These are phyloP conservation scores for Gamarada debralockiae DNA, from an alignment of 495 filamentous ascomycete genomes.

Conservation along the genomic window DNA sequence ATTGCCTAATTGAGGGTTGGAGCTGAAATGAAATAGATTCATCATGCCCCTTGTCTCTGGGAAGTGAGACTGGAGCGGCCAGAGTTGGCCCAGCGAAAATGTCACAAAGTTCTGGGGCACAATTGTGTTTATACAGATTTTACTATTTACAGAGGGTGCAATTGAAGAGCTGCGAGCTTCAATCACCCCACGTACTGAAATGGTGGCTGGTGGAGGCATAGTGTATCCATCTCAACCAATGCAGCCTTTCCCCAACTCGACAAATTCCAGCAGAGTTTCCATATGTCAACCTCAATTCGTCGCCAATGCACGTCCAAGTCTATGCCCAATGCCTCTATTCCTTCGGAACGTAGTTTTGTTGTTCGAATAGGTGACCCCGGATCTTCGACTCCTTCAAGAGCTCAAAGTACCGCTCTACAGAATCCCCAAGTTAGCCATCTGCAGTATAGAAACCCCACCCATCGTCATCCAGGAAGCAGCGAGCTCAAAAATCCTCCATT, in stretches of 20 bases:
- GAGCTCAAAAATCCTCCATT: slow-evolving; percentile 1
- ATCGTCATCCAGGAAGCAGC: background rate
- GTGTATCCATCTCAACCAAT: no score
- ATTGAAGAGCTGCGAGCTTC: background rate
- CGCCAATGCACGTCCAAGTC: no score
- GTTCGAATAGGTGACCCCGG: slow-evolving; percentile 84
- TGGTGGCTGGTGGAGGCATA: no score
- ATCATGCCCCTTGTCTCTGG: no score
- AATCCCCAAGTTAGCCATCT: background rate
- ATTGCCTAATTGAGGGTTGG: no score
- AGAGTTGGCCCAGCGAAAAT: no score
- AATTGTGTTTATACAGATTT: background rate
- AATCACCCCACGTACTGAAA: background rate
- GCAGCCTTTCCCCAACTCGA: background rate
- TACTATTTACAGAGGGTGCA: background rate
- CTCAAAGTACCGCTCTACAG: slow-evolving; percentile 86
- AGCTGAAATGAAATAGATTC: no score
- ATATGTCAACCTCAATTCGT: no score
- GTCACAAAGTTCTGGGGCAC: no score
- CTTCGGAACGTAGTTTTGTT: slow-evolving; percentile 78
- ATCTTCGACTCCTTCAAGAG: slow-evolving; percentile 80
- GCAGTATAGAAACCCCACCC: background rate
- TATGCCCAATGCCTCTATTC: slow-evolving; percentile 2
- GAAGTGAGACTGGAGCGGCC: no score
- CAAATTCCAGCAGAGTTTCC: background rate